phyloP scores from a whole-genome alignment of 352 stramenopile species.

The Pythium grandisporangium region DNA sequence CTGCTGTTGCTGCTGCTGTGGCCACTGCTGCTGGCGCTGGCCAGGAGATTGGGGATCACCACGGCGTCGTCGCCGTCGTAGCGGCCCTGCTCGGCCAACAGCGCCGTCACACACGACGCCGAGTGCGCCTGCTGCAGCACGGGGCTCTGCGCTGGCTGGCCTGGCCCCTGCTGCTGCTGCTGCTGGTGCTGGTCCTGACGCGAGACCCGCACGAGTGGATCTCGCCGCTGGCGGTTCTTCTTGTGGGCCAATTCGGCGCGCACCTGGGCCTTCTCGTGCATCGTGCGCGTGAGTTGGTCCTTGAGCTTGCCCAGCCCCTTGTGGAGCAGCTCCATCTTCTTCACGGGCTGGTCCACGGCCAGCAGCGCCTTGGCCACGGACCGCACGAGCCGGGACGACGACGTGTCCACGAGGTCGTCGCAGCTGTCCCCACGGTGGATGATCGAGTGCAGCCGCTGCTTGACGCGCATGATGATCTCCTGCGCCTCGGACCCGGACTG shows the following conservation, averaged over 20 bases:
- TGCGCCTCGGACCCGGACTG: conserved; percentile 94
- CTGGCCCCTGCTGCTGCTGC: too few relatives aligned
- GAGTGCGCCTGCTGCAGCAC: too few relatives aligned
- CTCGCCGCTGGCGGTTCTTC: conserved; percentile 14
- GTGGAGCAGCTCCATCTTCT: conserved; percentile 88
- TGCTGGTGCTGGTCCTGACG: conserved; percentile 23
- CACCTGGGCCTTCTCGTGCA: conserved; percentile 71
- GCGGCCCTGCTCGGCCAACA: too few relatives aligned
- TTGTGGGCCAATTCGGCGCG: conserved; percentile 28
- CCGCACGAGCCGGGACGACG: conserved; percentile 67
- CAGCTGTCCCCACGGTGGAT: conserved; percentile 81
- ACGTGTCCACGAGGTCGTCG: conserved; percentile 65
- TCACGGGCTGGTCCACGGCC: conserved; percentile 90
- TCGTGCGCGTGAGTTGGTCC: conserved; percentile 72
- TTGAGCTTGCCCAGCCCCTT: conserved; percentile 93
- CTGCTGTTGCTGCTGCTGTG: too few relatives aligned
- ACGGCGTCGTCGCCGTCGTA: too few relatives aligned
- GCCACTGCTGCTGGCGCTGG: too few relatives aligned
- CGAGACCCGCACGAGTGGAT: conserved; percentile 14
- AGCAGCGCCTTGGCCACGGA: conserved; percentile 70
- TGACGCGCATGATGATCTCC: conserved; percentile 86
- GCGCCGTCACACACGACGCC: too few relatives aligned
- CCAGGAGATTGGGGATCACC: too few relatives aligned
- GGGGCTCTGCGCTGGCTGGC: too few relatives aligned
- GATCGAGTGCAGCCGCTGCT: conserved; percentile 82